Conservation (phyloP, 202 grass and related monocot genomes). For the Hordeum pubiflorum region DNA sequence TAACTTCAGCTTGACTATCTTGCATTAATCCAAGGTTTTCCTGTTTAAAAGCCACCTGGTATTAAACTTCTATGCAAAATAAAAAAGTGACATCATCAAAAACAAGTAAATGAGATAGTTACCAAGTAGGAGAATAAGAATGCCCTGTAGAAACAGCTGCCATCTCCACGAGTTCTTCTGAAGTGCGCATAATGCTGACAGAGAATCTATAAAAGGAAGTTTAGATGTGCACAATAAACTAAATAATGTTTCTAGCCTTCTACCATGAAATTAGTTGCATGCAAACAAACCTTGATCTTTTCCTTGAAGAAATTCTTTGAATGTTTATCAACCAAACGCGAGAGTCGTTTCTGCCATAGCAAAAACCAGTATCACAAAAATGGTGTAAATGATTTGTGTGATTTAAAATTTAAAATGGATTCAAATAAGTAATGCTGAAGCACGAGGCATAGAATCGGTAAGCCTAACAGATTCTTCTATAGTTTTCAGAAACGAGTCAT, state of each 20-base stretch:
- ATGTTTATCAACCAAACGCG: neutral
- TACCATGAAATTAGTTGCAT: neutral
- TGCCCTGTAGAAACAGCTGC: constrained; percentile 1
- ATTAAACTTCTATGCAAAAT: neutral
- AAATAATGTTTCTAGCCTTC: neutral
- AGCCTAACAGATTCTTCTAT: neutral
- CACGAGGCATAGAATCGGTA: neutral
- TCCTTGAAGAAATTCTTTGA: neutral
- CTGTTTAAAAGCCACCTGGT: neutral
- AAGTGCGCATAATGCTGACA: neutral
- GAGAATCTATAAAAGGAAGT: neutral
- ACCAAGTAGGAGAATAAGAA: constrained; percentile 5
- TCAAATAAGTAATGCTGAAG: neutral
- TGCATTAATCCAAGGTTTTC: neutral
- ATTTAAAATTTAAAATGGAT: neutral
- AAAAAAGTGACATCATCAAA: neutral
- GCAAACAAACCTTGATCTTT: neutral
- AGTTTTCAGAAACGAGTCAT: too few relatives aligned
- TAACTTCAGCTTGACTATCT: constrained; percentile 6
- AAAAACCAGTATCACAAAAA: neutral
- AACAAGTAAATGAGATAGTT: neutral
- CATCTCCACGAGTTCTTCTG: neutral
- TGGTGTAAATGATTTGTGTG: neutral
- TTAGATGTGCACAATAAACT: neutral
- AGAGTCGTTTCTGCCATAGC: neutral